A percentile compares a stretch with the other conserved stretches of the same genome.
phyloP scores from a whole-genome alignment of 2,329 filamentous ascomycete genomes.

The Fusarium musae region DNA sequence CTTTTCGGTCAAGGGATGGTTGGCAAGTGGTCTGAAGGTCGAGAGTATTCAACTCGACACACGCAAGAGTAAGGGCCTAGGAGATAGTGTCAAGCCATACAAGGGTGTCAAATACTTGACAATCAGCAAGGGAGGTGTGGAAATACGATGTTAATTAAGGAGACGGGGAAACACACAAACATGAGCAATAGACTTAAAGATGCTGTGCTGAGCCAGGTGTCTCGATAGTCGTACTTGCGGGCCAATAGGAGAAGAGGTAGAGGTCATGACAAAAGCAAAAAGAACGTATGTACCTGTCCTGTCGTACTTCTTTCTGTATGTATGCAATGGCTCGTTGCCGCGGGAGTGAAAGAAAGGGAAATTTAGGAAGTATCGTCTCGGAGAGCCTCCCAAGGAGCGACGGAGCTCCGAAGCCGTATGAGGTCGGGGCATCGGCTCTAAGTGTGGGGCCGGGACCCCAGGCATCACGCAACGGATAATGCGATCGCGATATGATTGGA shows the following conservation, averaged over 20 bases:
- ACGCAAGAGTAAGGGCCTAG: constrained; percentile 86
- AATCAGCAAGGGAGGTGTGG: constrained; percentile 71
- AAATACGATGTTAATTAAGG: constrained; percentile 65
- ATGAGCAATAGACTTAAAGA: constrained; percentile 8
- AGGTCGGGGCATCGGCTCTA: constrained; percentile 45
- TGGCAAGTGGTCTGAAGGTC: constrained; percentile 74
- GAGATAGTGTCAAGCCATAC: constrained; percentile 91
- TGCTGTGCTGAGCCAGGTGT: constrained; percentile 7
- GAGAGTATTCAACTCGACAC: constrained; percentile 75
- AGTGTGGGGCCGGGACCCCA: constrained; percentile 32
- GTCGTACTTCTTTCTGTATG: not conserved
- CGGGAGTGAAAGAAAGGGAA: constrained; percentile 16
- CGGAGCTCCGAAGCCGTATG: constrained; percentile 42
- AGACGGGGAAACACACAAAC: not conserved
- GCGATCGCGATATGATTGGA: constrained; percentile 31
- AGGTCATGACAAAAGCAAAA: constrained; percentile 15
- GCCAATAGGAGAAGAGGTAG: constrained; percentile 12
- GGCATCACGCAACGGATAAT: constrained; percentile 10
- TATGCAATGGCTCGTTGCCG: constrained; percentile 13
- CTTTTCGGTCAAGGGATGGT: constrained; percentile 75
- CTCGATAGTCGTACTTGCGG: not conserved
- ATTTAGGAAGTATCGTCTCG: constrained; percentile 26
- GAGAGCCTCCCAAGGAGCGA: constrained; percentile 30
- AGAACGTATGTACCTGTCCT: not conserved
- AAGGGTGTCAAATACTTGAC: constrained; percentile 99